Conservation (phyloP, 1,139 yeast genomes). For the Casaregolazyma suthepensis region DNA sequence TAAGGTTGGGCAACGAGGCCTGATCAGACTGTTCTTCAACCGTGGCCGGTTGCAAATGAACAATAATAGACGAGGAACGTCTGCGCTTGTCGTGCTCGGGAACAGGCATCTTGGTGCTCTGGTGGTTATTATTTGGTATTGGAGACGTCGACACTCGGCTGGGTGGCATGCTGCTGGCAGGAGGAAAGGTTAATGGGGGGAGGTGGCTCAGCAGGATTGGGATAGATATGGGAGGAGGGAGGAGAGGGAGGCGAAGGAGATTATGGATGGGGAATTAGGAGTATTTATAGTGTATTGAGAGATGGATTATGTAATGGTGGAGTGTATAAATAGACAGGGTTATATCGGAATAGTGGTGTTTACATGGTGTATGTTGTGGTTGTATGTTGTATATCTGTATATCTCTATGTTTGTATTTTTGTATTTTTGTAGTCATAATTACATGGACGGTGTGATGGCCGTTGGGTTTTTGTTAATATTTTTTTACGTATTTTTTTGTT, state of each 20-base stretch:
- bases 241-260: no score
- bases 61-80: conserved; percentile 61
- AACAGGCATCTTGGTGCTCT: neutral
- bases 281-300: neutral
- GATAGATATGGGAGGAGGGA: neutral
- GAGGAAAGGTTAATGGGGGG: neutral
- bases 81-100: conserved; percentile 30
- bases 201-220: neutral
- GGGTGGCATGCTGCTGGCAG: neutral
- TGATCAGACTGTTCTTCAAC: conserved; percentile 92
- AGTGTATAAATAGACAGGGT: no score
- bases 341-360: no score
- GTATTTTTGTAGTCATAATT: no score
- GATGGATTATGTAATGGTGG: no score
- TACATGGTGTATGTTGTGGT: no score
- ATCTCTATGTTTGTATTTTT: no score
- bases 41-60: conserved; percentile 86
- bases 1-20: conserved; percentile 77
- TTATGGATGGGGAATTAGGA: neutral
- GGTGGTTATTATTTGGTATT: neutral
- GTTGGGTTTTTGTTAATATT: no score
- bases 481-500: no score
- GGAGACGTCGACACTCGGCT: neutral
- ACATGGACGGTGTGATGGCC: no score
- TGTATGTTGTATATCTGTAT: no score